Conservation (phyloP, 2,329 filamentous ascomycete species). For the Aquanectria penicillioides region DNA sequence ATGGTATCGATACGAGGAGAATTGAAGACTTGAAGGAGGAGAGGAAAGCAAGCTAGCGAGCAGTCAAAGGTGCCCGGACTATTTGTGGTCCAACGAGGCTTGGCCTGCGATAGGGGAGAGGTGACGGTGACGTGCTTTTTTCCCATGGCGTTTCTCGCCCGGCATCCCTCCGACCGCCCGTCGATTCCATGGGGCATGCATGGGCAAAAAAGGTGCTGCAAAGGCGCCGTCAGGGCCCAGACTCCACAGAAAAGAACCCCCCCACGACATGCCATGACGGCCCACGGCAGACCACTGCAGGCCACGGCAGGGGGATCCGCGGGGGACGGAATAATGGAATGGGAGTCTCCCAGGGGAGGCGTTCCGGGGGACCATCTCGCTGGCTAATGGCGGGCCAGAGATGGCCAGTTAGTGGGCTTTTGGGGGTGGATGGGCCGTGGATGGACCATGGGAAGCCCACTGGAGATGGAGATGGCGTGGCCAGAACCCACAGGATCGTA, state of each 20-base stretch:
- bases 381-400: slow-evolving; percentile 2
- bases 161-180: slow-evolving; percentile 39
- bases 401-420: background rate
- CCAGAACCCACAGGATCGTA: background rate
- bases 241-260: slow-evolving; percentile 17
- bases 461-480: slow-evolving; percentile 9
- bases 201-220: too few relatives aligned
- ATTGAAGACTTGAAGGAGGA: background rate
- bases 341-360: background rate
- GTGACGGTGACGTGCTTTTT: slow-evolving; percentile 42
- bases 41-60: slow-evolving; percentile 7
- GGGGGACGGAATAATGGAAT: background rate
- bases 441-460: background rate
- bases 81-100: slow-evolving; percentile 11
- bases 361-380: background rate
- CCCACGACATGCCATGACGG: background rate
- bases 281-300: background rate
- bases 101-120: slow-evolving; percentile 25
- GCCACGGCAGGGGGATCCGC: background rate
- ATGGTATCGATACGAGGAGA: too few relatives aligned
- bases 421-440: background rate
- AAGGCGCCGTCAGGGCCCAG: slow-evolving; percentile 21
- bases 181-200: slow-evolving; percentile 21
- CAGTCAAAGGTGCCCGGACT: background rate
- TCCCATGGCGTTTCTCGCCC: slow-evolving; percentile 25